Base-by-base conservation (phyloP, 2,329 filamentous ascomycete species). In the Alternaria longipes region DNA sequence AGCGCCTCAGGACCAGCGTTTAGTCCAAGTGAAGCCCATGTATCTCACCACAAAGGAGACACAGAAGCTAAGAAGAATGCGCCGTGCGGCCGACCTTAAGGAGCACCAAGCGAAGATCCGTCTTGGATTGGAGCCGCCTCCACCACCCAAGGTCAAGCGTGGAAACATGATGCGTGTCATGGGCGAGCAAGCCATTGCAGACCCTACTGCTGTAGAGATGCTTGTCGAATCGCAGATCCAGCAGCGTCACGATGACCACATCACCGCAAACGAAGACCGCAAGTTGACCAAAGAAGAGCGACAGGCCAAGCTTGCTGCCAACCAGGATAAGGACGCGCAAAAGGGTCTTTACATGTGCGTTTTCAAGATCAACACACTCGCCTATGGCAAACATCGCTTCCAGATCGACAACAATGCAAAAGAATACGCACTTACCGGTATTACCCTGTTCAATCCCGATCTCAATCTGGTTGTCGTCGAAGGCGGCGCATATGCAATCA, bases 91-190 rank as follows among this genome's bases (percentile, higher is more conserved):
- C 41, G 93, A 97, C 65, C 84, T 97, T 65, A 98, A 98, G 78
- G 96, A 99, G 80, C 90, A 94, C 75, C 95, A 99, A 80, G 94
- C 94, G 38, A 98, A 99, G 82, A 95, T 98, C 64, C 87, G 94
- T 60, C 84, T 99, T 11, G 95, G 95, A 20, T 85, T 99, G 14
- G 90, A 94, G 62, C 93, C 94, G 3, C 92, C 94, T 20, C 93
- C 94, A 28, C 91, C 94, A 26, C 94, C 95, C 11, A 99, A 98
- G 80, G 93, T 99, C 69, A 98, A 97, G 82, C 96, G 96, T 80
- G 92, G 91, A 59, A 99, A 99, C 78, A 87, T 99, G 75, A 99
- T 99, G 95, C 90, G 94, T 59, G 95, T 99, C 30, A 85, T 97
- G 57, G 95, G 95, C 64, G 93, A 97, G 76, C 90, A 93, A 79